Conservation (phyloP, 2,329 filamentous ascomycete genomes). For the Zymoseptoria brevis region DNA sequence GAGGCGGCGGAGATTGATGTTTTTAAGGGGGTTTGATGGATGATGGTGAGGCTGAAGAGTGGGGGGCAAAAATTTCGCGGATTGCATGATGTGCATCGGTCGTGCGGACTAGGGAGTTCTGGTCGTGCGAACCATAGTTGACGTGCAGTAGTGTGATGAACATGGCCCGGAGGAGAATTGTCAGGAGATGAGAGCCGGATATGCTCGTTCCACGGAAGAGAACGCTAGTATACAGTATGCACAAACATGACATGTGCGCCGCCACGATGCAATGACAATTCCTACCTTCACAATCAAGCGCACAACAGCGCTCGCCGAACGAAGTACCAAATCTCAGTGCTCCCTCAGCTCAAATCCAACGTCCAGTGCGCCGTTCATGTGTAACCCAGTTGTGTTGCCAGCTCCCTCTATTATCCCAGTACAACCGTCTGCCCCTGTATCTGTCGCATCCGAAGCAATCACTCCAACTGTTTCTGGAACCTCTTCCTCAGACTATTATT, state of each 20-base stretch:
- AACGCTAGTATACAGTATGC: background rate
- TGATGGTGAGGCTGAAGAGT: no score
- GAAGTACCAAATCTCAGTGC: background rate
- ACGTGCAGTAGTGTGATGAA: no score
- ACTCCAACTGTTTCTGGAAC: slow-evolving; percentile 57
- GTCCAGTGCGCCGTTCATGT: background rate
- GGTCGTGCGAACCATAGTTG: background rate
- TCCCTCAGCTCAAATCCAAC: background rate
- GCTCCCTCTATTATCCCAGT: background rate
- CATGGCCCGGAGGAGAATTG: no score
- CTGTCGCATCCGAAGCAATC: background rate
- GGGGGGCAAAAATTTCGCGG: background rate
- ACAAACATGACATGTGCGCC: background rate
- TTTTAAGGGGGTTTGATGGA: slow-evolving; percentile 1
- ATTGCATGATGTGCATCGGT: no score
- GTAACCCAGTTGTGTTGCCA: background rate
- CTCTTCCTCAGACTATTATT: slow-evolving; percentile 62
- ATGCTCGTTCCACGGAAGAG: background rate
- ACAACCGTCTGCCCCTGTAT: background rate
- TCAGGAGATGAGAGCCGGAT: background rate
- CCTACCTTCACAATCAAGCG: background rate
- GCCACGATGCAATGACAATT: background rate
- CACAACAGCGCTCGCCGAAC: background rate
- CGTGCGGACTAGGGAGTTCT: background rate
- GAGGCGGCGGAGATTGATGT: slow-evolving; percentile 43